Percentiles rank a stretch among this genome's conserved stretches.
Evolutionary conservation across 805 yeast species (phyloP).

Genomic region (Cyberlindnera suaveolens): DNA sequence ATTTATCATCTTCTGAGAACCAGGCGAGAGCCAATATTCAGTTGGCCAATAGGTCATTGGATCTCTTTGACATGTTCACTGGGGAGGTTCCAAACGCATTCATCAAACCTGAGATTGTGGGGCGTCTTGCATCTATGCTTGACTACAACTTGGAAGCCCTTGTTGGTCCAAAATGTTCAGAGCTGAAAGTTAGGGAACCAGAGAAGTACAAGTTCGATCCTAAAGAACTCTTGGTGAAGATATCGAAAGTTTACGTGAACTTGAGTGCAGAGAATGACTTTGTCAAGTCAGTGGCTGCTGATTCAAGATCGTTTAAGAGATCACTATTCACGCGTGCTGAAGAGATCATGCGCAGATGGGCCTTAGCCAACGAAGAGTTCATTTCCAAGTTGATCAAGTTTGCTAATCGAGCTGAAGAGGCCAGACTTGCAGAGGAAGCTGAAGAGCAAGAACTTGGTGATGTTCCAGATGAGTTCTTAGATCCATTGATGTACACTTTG

Average conservation of each 20-base stretch:
- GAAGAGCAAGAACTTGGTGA: constrained; percentile 90
- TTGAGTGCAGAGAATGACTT: constrained; percentile 61
- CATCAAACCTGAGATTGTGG: constrained; percentile 83
- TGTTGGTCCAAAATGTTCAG: constrained; percentile 92
- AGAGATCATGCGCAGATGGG: constrained; percentile 50
- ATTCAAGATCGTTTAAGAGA: constrained; percentile 80
- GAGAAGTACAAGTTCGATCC: constrained; percentile 83
- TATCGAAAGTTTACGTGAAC: constrained; percentile 73
- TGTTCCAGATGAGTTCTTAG: constrained; percentile 92
- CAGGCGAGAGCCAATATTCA: constrained; percentile 80
- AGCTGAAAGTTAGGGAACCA: constrained; percentile 79
- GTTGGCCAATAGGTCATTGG: constrained; percentile 75
- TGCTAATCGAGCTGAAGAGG: constrained; percentile 57
- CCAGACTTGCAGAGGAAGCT: constrained; percentile 59
- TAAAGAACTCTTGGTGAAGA: constrained; percentile 54
- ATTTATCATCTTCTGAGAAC: constrained; percentile 58
- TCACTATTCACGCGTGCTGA: constrained; percentile 66
- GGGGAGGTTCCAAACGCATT: constrained; percentile 83
- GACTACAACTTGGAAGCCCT: constrained; percentile 87
- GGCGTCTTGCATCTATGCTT: constrained; percentile 91
- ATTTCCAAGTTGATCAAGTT: constrained; percentile 41
- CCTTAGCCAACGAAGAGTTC: constrained; percentile 47
- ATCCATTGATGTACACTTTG: constrained; percentile 91
- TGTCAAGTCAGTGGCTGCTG: constrained; percentile 76
- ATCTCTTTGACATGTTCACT: constrained; percentile 74